Evolutionary conservation across 2,329 filamentous ascomycete genomes (phyloP), one percentile per base, ranked within the genome.

Genomic region (Colletotrichum sp.): DNA sequence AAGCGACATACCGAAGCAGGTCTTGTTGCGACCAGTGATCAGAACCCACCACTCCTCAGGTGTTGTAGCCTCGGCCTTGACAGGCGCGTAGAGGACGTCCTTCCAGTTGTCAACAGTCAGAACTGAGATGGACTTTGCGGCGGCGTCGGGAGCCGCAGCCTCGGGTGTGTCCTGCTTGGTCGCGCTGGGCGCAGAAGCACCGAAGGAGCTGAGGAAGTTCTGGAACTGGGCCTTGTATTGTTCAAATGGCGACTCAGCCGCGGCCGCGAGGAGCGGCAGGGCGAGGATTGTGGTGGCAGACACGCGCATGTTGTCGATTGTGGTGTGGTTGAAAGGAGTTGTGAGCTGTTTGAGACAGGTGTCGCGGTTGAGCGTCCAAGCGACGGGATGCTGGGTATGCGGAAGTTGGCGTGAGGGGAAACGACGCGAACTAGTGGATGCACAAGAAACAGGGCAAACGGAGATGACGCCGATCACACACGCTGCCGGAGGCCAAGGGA

Each of bases 21-120:
- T 95, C 86, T 92, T 93, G 87, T 96, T 95, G 78, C 93, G 88
- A 70, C 94, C 94, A 12, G 92, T 94, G 77, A 95, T 85, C 77
- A 94, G 88, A 75, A 96, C 86, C 87, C 93, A 92, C 93, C 93
- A 95, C 84, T 95, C 92, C 83, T 93, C 92, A 7, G 93, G 92
- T 9, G 84, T 88, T 11, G 88, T 86, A 75, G 89, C 88, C 33
- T 84, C 90, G 11, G 90, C 83, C 74, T 90, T 86, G 72, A 93
- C 90, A 34, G 91, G 89, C 65, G 86, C 86, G 80, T 90, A 92
- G 74, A 96, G 86, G 4, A 91, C 90, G 31, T 92, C 84, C 82
- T 92, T 90, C 93, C 93, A 95, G 87, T 93, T 93, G 76, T 91
- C 86, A 71, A 95, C 86, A 7, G 91, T 92, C 78, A 96, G 82